phyloP scores from a whole-genome alignment of 805 yeast species.

The Nakazawaea ernobii region DNA sequence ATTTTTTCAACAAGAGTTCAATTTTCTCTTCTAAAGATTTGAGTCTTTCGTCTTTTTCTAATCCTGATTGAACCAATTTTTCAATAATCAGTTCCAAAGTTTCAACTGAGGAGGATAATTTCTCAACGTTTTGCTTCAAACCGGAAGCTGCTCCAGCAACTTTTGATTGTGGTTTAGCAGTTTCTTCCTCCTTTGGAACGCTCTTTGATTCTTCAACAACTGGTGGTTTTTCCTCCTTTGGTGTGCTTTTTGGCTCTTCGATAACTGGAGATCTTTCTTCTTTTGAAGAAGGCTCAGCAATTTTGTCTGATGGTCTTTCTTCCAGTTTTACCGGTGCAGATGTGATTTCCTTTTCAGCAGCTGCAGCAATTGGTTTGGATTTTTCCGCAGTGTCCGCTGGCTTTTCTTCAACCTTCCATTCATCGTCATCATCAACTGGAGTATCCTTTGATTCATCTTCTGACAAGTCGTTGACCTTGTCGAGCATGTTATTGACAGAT shows the following conservation, averaged over 20 bases:
- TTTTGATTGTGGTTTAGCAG: constrained; percentile 15
- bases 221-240: constrained; percentile 11
- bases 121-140: constrained; percentile 66
- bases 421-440: constrained; percentile 16
- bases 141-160: constrained; percentile 48
- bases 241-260: constrained; percentile 12
- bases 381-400: background rate
- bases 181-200: constrained; percentile 12
- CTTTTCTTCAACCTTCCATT: constrained; percentile 21
- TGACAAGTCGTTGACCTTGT: constrained; percentile 34
- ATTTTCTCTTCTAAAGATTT: constrained; percentile 55
- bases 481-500: constrained; percentile 41
- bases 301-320: constrained; percentile 4
- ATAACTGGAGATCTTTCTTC: background rate
- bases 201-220: constrained; percentile 11
- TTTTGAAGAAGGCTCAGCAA: background rate
- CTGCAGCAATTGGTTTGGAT: constrained; percentile 10
- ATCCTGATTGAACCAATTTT: constrained; percentile 43
- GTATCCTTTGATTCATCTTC: constrained; percentile 33
- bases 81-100: constrained; percentile 52
- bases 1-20: constrained; percentile 44
- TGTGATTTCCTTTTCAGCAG: constrained; percentile 1
- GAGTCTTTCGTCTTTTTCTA: constrained; percentile 63
- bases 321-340: constrained; percentile 9
- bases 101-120: constrained; percentile 50